Conservation (phyloP, 2,329 filamentous ascomycete genomes). For the Sclerotinia spermophila region DNA sequence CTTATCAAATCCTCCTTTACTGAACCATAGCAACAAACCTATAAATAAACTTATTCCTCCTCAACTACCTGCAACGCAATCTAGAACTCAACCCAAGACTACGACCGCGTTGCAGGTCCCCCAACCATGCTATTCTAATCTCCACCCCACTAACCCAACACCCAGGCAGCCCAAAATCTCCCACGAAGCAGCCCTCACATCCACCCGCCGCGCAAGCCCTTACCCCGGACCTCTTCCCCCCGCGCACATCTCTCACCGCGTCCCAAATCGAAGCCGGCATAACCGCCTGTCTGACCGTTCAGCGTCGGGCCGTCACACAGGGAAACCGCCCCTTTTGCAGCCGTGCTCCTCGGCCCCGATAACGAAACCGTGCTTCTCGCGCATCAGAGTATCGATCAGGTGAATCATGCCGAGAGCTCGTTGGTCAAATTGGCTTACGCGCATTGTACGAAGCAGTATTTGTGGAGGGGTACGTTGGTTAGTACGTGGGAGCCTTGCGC, state of each 20-base stretch:
- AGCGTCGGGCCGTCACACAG: slow-evolving; percentile 44
- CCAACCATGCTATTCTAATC: slow-evolving; percentile 16
- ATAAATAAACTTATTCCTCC: background rate
- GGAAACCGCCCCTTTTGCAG: slow-evolving; percentile 50
- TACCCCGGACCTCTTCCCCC: slow-evolving; percentile 38
- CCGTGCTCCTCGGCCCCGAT: slow-evolving; percentile 47
- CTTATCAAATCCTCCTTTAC: background rate
- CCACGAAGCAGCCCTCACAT: slow-evolving; percentile 32
- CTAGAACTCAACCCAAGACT: background rate
- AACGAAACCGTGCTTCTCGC: slow-evolving; percentile 47
- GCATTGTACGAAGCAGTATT: slow-evolving; percentile 47
- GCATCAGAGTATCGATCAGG: slow-evolving; percentile 50
- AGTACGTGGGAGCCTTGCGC: slow-evolving; percentile 54
- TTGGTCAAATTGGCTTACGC: slow-evolving; percentile 47
- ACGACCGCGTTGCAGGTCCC: slow-evolving; percentile 19
- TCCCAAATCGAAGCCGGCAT: slow-evolving; percentile 42
- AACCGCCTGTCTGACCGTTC: slow-evolving; percentile 41
- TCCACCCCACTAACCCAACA: background rate
- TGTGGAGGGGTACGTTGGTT: slow-evolving; percentile 48
- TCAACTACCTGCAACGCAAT: background rate
- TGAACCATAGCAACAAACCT: background rate
- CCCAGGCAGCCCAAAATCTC: slow-evolving; percentile 24
- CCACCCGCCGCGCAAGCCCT: slow-evolving; percentile 27
- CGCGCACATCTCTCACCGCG: slow-evolving; percentile 38
- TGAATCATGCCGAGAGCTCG: slow-evolving; percentile 50